Percentiles rank a stretch among this genome's conserved stretches.
phyloP scores from a whole-genome alignment of 176 grass and related monocot species.

The Olyra latifolia region DNA sequence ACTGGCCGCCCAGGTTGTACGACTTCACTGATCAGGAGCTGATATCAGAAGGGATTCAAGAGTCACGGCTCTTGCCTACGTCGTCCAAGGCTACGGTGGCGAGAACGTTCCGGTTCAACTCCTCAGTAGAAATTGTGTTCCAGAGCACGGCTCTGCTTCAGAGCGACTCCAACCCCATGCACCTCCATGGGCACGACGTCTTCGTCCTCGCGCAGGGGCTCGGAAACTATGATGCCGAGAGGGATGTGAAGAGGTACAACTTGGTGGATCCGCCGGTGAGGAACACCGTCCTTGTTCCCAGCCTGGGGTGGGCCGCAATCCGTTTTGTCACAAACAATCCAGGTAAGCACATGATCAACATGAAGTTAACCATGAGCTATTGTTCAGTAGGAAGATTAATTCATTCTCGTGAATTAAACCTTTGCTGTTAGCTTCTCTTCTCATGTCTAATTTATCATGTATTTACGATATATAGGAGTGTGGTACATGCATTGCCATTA shows the following conservation, averaged over 20 bases:
- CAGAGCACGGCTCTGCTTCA: background rate
- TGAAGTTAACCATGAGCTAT: no score
- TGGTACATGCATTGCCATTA: conserved; percentile 43
- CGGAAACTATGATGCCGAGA: conserved; percentile 28
- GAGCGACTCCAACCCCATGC: conserved; percentile 48
- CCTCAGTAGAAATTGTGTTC: conserved; percentile 29
- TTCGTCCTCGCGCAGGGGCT: conserved; percentile 49
- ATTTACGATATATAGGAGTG: background rate
- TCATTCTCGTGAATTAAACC: no score
- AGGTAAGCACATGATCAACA: background rate
- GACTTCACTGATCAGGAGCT: background rate
- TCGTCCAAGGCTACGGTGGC: background rate
- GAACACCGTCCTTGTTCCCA: conserved; percentile 26
- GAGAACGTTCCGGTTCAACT: background rate
- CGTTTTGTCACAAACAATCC: conserved; percentile 38
- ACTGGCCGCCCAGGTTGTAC: background rate
- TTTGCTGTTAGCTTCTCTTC: no score
- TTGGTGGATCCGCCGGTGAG: conserved; percentile 4
- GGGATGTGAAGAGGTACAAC: conserved; percentile 36
- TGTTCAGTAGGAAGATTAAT: no score
- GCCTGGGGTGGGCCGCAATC: background rate
- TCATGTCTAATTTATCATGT: no score
- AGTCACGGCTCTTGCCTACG: background rate
- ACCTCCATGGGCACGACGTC: conserved; percentile 48
- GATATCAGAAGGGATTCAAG: background rate